Percentiles rank a stretch among this genome's conserved stretches.
These are phyloP conservation scores for Fraxinus angustifolia DNA, from an alignment of 305 asterid genomes.

Conservation along the genomic window DNA sequence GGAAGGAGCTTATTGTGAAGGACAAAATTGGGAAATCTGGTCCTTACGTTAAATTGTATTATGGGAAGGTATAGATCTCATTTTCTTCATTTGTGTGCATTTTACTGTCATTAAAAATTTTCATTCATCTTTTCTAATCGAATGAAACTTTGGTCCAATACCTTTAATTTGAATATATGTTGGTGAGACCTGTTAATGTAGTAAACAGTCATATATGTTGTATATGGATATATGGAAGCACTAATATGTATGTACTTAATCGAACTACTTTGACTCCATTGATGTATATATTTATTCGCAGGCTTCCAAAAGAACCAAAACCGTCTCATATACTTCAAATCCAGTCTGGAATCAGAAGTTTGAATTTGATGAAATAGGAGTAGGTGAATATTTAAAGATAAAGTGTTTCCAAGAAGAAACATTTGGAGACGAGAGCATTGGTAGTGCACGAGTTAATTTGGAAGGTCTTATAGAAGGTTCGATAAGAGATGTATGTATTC, in stretches of 20 bases:
- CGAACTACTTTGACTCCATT: background rate
- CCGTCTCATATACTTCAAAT: slow-evolving; percentile 59
- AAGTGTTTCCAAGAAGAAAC: slow-evolving; percentile 78
- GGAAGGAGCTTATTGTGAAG: slow-evolving; percentile 67
- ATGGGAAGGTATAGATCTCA: slow-evolving; percentile 67
- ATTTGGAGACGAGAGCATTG: slow-evolving; percentile 82
- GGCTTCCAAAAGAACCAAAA: slow-evolving; percentile 59
- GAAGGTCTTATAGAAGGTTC: slow-evolving; percentile 93
- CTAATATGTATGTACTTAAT: background rate
- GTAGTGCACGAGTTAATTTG: slow-evolving; percentile 86
- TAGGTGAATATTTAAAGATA: slow-evolving; percentile 81
- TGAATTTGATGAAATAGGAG: slow-evolving; percentile 86
- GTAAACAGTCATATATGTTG: background rate
- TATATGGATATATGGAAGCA: background rate
- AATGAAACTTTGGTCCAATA: background rate
- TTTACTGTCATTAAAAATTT: background rate
- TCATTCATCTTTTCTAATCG: background rate
- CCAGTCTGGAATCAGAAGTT: slow-evolving; percentile 88
- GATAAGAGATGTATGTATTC: slow-evolving; percentile 68
- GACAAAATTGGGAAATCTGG: slow-evolving; percentile 75
- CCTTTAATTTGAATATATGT: background rate
- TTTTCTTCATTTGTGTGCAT: background rate
- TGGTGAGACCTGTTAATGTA: background rate
- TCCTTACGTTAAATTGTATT: slow-evolving; percentile 75
- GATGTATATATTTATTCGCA: slow-evolving; percentile 34